These are phyloP conservation scores for Mollisiaceae sp. DNA, from an alignment of 2,329 filamentous ascomycete species.

Conservation along the genomic window DNA sequence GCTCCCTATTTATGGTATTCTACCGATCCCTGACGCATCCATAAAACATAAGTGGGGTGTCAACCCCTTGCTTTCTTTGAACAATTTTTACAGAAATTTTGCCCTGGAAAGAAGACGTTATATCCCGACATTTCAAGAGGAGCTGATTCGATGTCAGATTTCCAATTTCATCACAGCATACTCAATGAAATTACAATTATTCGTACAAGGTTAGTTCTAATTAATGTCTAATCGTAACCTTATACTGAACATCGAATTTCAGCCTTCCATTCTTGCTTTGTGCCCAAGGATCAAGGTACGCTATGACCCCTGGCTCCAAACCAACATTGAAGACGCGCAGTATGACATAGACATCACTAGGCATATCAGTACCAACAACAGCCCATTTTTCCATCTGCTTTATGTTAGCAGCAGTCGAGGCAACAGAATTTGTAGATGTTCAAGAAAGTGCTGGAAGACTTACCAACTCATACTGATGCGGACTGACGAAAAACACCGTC, in stretches of 20 bases:
- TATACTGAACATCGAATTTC: background rate
- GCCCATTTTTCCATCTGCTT: background rate
- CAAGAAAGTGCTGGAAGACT: background rate
- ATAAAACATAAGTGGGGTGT: too few species aligned
- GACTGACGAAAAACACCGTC: background rate
- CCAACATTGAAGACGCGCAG: conserved; percentile 6
- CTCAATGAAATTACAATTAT: background rate
- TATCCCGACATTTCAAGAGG: background rate
- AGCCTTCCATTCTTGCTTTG: background rate
- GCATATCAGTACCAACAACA: background rate
- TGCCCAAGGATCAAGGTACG: conserved; percentile 1
- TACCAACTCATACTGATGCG: conserved; percentile 1
- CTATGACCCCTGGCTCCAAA: background rate
- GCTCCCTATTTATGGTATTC: too few species aligned
- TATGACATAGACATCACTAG: background rate
- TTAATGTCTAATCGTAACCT: background rate
- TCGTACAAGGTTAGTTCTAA: background rate
- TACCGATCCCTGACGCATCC: too few species aligned
- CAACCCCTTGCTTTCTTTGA: too few species aligned
- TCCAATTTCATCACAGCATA: background rate
- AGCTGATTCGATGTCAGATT: background rate
- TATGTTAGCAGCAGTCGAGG: background rate
- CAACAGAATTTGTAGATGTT: background rate
- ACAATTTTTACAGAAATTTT: too few species aligned
- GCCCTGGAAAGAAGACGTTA: background rate